phyloP scores from a whole-genome alignment of 2,329 filamentous ascomycete species.

The Acrocalymma vagum region DNA sequence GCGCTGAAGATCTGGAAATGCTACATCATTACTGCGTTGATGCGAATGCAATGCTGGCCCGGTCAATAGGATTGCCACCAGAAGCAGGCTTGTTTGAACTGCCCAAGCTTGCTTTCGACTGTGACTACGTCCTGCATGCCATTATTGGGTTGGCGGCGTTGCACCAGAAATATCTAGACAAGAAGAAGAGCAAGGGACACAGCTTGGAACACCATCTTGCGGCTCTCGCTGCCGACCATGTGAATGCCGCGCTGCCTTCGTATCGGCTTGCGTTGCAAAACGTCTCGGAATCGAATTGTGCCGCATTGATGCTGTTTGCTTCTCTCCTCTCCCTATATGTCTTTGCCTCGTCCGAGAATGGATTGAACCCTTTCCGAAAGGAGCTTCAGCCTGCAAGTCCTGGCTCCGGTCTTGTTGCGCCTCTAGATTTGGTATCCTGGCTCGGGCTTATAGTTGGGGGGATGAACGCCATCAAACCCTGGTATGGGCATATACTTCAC shows the following conservation, averaged over 20 bases:
- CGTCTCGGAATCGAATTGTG: conserved; percentile 1
- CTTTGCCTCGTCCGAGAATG: conserved; percentile 2
- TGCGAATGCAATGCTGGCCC: not conserved
- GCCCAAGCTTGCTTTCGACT: conserved; percentile 1
- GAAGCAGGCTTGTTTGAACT: not conserved
- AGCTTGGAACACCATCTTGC: not conserved
- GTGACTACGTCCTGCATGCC: conserved; percentile 1
- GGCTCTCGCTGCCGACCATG: not conserved
- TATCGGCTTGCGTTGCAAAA: not conserved
- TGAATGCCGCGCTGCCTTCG: not conserved
- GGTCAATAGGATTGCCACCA: not conserved
- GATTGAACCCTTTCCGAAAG: not conserved
- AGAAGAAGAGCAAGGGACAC: not conserved
- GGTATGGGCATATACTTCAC: too few relatives aligned
- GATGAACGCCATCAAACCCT: too few relatives aligned
- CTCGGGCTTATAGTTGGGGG: too few relatives aligned
- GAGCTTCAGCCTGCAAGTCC: too few relatives aligned
- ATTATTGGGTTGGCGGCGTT: conserved; percentile 2
- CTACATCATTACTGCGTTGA: conserved; percentile 5
- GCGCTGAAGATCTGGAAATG: conserved; percentile 1
- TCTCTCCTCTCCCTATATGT: conserved; percentile 2
- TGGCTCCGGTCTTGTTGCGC: too few relatives aligned
- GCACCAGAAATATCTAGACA: conserved; percentile 1
- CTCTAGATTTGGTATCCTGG: too few relatives aligned
- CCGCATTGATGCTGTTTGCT: conserved; percentile 2